These are phyloP conservation scores for Epithemia pelagica DNA, from an alignment of 108 stramenopile genomes.

Conservation along the genomic window DNA sequence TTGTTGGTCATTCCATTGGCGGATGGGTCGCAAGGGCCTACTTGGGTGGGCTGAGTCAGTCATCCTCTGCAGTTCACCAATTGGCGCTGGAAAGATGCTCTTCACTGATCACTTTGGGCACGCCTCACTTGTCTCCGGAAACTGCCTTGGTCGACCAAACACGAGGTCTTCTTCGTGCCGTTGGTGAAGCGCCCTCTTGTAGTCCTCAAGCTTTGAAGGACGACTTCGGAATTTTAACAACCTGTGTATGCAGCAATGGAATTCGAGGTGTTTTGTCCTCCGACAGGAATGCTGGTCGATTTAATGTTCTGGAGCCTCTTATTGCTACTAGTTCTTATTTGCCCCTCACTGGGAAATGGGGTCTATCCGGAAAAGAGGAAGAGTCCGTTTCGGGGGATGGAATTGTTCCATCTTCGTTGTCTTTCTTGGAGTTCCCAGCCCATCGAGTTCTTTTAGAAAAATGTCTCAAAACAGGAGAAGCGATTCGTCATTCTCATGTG, in stretches of 20 bases:
- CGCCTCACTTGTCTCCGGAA: slow-evolving; percentile 59
- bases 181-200: slow-evolving; percentile 35
- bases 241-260: slow-evolving; percentile 53
- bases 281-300: slow-evolving; percentile 24
- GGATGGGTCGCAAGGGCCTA: slow-evolving; percentile 77
- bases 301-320: slow-evolving; percentile 49
- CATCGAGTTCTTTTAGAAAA: slow-evolving; percentile 40
- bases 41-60: slow-evolving; percentile 54
- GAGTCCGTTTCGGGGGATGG: slow-evolving; percentile 51
- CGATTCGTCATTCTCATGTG: slow-evolving; percentile 66
- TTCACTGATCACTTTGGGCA: slow-evolving; percentile 65
- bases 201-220: slow-evolving; percentile 38
- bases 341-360: slow-evolving; percentile 34
- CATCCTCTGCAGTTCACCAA: slow-evolving; percentile 41
- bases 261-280: slow-evolving; percentile 19
- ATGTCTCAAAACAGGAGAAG: slow-evolving; percentile 33
- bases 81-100: slow-evolving; percentile 30
- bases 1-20: slow-evolving; percentile 69
- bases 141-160: slow-evolving; percentile 71
- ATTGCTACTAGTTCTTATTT: slow-evolving; percentile 63
- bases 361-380: slow-evolving; percentile 15
- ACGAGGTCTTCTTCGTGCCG: slow-evolving; percentile 56
- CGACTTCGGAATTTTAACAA: slow-evolving; percentile 39
- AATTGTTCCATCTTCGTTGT: slow-evolving; percentile 59
- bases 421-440: slow-evolving; percentile 65